These are phyloP conservation scores for Microbotryomycetes sp. DNA, from an alignment of 1,284 basidiomycete species.

Conservation along the genomic window DNA sequence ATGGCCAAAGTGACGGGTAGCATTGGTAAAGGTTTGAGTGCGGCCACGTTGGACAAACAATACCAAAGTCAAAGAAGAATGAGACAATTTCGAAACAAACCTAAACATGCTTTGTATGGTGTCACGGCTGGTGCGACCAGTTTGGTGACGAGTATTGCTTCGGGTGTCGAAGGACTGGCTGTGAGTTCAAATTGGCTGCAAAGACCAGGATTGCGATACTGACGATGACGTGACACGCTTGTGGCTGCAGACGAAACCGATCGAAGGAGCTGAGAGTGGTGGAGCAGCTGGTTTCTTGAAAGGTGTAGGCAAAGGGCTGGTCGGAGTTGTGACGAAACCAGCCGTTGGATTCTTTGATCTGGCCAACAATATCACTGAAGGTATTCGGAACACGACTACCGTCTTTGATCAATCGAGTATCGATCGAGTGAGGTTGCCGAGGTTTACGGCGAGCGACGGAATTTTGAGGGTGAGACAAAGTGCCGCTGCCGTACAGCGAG, in stretches of 20 bases:
- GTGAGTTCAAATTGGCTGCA: constrained; percentile 48
- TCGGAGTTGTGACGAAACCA: constrained; percentile 92
- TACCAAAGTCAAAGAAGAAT: constrained; percentile 85
- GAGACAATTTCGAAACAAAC: constrained; percentile 85
- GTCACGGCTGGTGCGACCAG: constrained; percentile 91
- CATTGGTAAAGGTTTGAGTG: constrained; percentile 92
- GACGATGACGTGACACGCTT: constrained; percentile 50
- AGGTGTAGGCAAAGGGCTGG: constrained; percentile 91
- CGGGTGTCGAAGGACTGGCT: constrained; percentile 91
- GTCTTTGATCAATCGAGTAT: constrained; percentile 91
- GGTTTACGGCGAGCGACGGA: constrained; percentile 77
- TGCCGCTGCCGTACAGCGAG: background rate
- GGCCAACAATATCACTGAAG: constrained; percentile 91
- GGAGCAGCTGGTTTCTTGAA: constrained; percentile 97
- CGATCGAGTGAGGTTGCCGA: constrained; percentile 81
- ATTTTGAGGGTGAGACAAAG: constrained; percentile 62
- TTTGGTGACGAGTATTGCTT: constrained; percentile 86
- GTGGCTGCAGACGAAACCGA: constrained; percentile 68
- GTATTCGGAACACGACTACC: constrained; percentile 94
- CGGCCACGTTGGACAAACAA: constrained; percentile 92
- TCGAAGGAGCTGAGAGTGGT: constrained; percentile 91
- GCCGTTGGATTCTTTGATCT: constrained; percentile 95
- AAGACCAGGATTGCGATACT: background rate
- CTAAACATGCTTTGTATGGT: constrained; percentile 94
- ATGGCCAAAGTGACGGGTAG: constrained; percentile 96